Conservation (phyloP, 148 eudicot species). For the Rhododendron griersonianum region DNA sequence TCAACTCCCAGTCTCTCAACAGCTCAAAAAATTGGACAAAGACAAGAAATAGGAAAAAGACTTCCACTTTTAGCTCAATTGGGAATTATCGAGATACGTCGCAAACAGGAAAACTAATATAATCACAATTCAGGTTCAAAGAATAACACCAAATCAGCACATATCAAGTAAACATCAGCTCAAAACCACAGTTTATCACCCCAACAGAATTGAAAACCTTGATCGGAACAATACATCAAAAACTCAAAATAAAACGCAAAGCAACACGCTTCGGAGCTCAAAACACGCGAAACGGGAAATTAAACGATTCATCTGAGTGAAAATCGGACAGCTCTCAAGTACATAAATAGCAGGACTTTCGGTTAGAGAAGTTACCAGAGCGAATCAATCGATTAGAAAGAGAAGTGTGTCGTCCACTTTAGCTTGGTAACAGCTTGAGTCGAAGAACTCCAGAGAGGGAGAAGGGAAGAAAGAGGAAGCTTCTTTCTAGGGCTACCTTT, state of each 20-base stretch:
- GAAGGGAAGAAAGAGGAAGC: not conserved
- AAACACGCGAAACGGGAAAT: not conserved
- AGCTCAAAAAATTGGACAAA: not conserved
- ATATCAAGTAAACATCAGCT: not conserved
- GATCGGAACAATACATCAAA: not conserved
- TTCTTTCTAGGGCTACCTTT: not conserved
- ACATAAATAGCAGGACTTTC: not conserved
- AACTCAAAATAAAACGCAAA: not conserved
- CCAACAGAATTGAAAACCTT: not conserved
- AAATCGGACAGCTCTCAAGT: not conserved
- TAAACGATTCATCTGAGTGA: not conserved
- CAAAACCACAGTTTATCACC: not conserved
- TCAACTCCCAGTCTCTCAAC: no score
- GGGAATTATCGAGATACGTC: not conserved
- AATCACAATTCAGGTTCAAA: not conserved
- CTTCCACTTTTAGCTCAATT: not conserved
- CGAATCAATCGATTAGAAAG: not conserved
- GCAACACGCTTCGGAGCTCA: not conserved
- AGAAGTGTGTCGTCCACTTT: not conserved
- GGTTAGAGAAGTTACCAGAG: slow-evolving; percentile 7
- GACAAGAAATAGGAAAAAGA: not conserved
- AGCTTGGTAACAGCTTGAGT: not conserved
- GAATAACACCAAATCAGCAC: not conserved
- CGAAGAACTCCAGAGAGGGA: not conserved
- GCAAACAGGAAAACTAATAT: not conserved